These are phyloP conservation scores for Colletotrichum cuscutae DNA, from an alignment of 2,329 filamentous ascomycete genomes.

Conservation along the genomic window DNA sequence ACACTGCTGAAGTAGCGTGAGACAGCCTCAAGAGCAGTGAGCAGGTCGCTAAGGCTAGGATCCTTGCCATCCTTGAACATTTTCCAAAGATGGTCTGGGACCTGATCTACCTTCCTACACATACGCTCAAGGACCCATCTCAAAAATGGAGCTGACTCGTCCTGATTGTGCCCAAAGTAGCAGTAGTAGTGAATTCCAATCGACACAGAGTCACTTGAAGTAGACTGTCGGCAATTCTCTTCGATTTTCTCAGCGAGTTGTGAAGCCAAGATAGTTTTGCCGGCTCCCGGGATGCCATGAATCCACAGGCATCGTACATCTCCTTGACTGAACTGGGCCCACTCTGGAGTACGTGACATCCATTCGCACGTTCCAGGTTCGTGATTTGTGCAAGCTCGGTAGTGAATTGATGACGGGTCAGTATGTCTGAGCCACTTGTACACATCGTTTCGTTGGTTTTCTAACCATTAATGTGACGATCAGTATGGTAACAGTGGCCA, in stretches of 20 bases:
- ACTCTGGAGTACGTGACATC: neutral
- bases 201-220: fast-evolving
- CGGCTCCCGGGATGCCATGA: neutral
- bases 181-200: neutral
- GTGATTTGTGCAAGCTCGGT: fast-evolving
- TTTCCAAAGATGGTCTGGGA: neutral
- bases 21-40: fast-evolving
- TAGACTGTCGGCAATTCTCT: fast-evolving
- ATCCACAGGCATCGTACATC: neutral
- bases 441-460: neutral
- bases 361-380: slow-evolving; percentile 6
- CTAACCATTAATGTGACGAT: neutral
- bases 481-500: neutral
- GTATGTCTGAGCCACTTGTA: neutral
- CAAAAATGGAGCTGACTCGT: neutral
- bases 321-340: neutral
- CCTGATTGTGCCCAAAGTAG: neutral
- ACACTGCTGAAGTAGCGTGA: fast-evolving
- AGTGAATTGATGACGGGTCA: neutral
- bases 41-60: neutral
- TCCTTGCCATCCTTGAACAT: neutral
- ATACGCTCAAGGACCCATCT: neutral
- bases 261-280: neutral
- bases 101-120: fast-evolving
- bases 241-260: neutral